Conservation (phyloP, 139 green algal genomes). For the Coccomyxa sp. region DNA sequence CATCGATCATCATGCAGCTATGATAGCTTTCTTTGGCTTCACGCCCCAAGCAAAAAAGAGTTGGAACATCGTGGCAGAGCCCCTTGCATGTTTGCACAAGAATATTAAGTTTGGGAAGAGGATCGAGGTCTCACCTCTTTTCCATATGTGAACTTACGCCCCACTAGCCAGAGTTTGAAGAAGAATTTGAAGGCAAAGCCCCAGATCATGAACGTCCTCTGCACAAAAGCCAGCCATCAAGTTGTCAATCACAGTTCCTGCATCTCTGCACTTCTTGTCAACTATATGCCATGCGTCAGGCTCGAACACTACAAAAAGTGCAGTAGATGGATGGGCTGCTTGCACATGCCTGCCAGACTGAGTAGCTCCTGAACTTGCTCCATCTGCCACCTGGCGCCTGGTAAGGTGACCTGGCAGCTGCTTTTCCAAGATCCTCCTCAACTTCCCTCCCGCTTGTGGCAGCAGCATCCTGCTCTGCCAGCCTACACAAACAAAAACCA, state of each 20-base stretch:
- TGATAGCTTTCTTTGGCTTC: too few species aligned
- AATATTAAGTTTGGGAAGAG: neutral
- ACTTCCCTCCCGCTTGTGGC: neutral
- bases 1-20: too few species aligned
- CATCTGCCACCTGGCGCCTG: slow-evolving; percentile 50
- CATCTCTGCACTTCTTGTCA: too few species aligned
- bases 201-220: slow-evolving; percentile 89
- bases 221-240: slow-evolving; percentile 7
- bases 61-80: neutral
- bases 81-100: neutral
- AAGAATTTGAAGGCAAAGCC: slow-evolving; percentile 85
- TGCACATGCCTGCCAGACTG: slow-evolving; percentile 36
- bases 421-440: neutral
- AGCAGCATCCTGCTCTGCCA: slow-evolving; percentile 3
- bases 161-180: slow-evolving; percentile 56
- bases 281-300: too few species aligned
- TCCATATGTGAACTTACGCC: slow-evolving; percentile 67
- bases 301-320: slow-evolving; percentile 2
- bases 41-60: neutral
- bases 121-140: slow-evolving; percentile 35
- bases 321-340: neutral
- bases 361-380: slow-evolving; percentile 68
- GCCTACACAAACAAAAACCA: too few species aligned
- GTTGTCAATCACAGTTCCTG: too few species aligned
- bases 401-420: slow-evolving; percentile 2